Evolutionary conservation across 306 rosid genomes (phyloP).

Genomic region (Rosa chinensis): DNA sequence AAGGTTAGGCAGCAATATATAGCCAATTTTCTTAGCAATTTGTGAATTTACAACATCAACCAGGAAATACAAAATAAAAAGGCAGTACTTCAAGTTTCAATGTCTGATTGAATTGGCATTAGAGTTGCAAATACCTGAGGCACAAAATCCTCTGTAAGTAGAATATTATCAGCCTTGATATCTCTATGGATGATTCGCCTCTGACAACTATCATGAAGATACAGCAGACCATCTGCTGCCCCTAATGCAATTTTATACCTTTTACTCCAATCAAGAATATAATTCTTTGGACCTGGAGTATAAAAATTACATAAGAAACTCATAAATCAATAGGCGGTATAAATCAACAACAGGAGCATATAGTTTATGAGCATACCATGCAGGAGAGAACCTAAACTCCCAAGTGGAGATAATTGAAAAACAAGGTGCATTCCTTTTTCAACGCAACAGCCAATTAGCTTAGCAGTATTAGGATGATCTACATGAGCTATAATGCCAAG

Average conservation of each 20-base stretch:
- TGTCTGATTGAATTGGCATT: neutral
- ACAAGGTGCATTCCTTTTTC: conserved; percentile 76
- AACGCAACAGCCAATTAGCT: conserved; percentile 66
- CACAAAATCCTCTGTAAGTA: conserved; percentile 68
- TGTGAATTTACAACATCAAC: neutral
- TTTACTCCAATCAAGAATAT: conserved; percentile 58
- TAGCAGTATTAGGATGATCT: conserved; percentile 73
- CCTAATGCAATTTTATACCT: conserved; percentile 70
- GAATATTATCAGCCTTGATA: conserved; percentile 72
- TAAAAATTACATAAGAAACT: conserved; percentile 9
- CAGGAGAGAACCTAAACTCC: conserved; percentile 76
- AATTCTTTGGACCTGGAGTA: conserved; percentile 47
- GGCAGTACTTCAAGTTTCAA: conserved; percentile 1
- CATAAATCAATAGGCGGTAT: conserved; percentile 15
- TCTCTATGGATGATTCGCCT: conserved; percentile 84
- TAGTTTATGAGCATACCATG: conserved; percentile 51
- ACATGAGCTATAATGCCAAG: conserved; percentile 71
- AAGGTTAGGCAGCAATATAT: neutral
- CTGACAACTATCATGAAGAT: conserved; percentile 75
- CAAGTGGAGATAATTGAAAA: conserved; percentile 59
- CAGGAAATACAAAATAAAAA: neutral
- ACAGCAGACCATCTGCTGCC: conserved; percentile 66
- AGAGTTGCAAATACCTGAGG: conserved; percentile 64
- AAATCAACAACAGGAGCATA: conserved; percentile 11
- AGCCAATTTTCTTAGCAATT: neutral